Base-by-base conservation (phyloP, 2,329 filamentous ascomycete species). In the Fusarium agapanthi region DNA sequence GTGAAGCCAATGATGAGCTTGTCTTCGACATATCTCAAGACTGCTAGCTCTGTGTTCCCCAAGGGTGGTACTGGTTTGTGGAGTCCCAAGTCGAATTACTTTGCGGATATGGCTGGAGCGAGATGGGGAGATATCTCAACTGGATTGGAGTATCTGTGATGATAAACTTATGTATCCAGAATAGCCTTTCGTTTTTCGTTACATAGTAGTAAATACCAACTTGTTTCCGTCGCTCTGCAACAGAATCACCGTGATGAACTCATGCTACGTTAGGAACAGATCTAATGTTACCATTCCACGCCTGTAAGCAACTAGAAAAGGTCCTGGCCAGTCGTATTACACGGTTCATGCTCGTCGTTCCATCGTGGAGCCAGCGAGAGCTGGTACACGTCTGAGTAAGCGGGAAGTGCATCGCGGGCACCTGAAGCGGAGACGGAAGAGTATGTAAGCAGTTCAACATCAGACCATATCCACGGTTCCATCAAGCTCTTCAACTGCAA, bases 21-120 rank as follows among this genome's bases (percentile, higher is more conserved):
- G 14, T 85, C 79, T 10, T 85, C 84, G 10, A 89, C 87, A 0
- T 90, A 90, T 73, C 71, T 89, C 5, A 82, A 83, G 71, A 82
- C 81, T 38, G 84, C 81, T 5, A 67, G 77, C 30, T 76, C 76
- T 12, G 71, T 78, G 12, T 77, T 89, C 54, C 88, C 88, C 1
- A 86, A 85, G 69, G 84, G 82, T 3, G 87, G 86, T 0, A 76
- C 71, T 0, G 81, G 81, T 4, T 45, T 75, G 14, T 82, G 80
- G 79, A 75, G 74, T n/a, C 78, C 78, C 0, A 79, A 79, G 65
- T 65, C 73, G 0, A 74, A 81, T 34, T 80, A 80, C 57, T 76
- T 79, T 45, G 61, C 47, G 10, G 79, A 80, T 26, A 71, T 80
- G 67, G 77, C 72, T 22, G 71, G 72, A 12, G 78, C 77, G 5